Conservation (phyloP, 2,329 filamentous ascomycete species). For the Neopestalotiopsis clavispora region DNA sequence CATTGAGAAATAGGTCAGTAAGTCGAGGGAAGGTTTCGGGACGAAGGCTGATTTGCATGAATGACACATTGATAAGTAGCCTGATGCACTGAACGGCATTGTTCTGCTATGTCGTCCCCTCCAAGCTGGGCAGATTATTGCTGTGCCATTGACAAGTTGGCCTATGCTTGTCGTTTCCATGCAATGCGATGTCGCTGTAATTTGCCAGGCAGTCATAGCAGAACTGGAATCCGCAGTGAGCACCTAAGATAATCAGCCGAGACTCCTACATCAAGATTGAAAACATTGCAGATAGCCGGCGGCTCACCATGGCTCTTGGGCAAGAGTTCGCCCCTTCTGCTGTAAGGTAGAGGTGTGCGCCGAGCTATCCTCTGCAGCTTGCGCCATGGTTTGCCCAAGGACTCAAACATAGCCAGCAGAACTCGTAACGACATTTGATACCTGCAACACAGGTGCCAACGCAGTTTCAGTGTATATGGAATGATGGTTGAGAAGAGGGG, state of each 20-base stretch:
- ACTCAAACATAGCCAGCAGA: conserved; percentile 21
- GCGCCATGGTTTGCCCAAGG: neutral
- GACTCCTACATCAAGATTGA: neutral
- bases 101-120: too few species aligned
- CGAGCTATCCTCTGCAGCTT: conserved; percentile 4
- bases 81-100: too few species aligned
- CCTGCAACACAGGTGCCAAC: neutral
- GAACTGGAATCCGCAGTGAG: neutral
- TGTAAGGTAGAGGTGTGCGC: neutral
- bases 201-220: neutral
- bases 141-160: neutral
- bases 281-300: neutral
- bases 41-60: too few species aligned
- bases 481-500: neutral
- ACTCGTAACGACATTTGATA: conserved; percentile 21
- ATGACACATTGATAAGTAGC: too few species aligned
- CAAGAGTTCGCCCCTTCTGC: neutral
- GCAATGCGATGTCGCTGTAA: neutral
- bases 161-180: too few species aligned
- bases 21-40: too few species aligned
- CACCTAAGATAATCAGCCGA: neutral
- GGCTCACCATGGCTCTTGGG: conserved; percentile 1
- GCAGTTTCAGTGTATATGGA: neutral
- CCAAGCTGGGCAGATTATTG: neutral
- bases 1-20: too few species aligned